Base-by-base conservation (phyloP, 2,329 filamentous ascomycete species). In the Didymella lethalis region DNA sequence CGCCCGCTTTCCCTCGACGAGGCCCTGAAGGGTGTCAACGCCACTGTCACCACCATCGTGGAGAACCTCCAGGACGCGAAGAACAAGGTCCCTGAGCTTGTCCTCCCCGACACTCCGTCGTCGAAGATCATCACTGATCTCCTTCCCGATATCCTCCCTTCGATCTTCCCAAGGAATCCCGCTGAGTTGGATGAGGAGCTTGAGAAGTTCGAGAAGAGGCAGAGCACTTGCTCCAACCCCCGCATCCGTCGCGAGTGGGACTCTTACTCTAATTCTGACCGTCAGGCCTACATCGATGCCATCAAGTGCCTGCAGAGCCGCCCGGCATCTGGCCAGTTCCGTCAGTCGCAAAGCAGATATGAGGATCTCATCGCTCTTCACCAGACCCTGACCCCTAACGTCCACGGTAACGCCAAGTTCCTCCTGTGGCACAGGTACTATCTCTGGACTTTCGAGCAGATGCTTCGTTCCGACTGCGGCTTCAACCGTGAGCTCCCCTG, bases 351-450 rank as follows among this genome's bases (percentile, higher is more conserved):
- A 47, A 74, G 67, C 56, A 69, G 71, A 26, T 76, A 76, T 48
- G 74, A 76, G 57, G 74, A 76, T 32, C 46, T 75, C 16, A 71
- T 75, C 32, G 68, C 71, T 26, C 66, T 76, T 20, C 74, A 76
- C 65, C 74, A 76, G 59, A 62, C 48, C 3, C 58, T 74, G 23
- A 76, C 73, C 0, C 68, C 68, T 47, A 74, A 74, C 48, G 71
- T 76, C 2, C 74, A 76, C 57, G 62, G 62, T 29, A 76, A 70
- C 59, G 46, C 61, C 50, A 76, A 75, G 56, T 80, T 80, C 71
- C 65, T 80, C 25, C 65, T 79, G 28, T 81, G 79, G 79, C 79
- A 81, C 69, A 72, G 80, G 36, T 79, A 79, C 68, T 77, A 71
- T 65, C 65, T 74, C 36, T 77, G 80, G 71, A 66, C 70, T 4